Base-by-base conservation (phyloP, 2,329 filamentous ascomycete species). In the Ophiocordyceps australis region DNA sequence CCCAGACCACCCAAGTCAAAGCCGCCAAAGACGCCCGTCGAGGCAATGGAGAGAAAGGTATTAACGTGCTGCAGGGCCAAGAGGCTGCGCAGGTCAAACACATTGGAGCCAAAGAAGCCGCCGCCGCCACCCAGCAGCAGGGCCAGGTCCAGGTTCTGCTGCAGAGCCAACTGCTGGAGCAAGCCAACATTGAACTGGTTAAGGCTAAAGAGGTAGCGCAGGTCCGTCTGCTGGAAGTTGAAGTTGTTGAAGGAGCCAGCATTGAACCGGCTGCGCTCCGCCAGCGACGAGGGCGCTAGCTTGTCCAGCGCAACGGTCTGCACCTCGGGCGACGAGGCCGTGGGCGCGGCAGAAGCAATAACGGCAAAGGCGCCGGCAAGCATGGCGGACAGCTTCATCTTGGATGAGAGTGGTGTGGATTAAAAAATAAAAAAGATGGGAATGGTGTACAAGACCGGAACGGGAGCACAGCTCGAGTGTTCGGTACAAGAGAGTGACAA, bases 311-410 rank as follows among this genome's bases (percentile, higher is more conserved):
- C 36, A 45, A 50, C 28, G 46, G 16, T 28, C 11, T 26, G 29
- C 14, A 25, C 9, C 17, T 23, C 31, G 12, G 28, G 28, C 37
- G 31, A 42, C 28, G 42, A 37, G 2, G 27, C 15, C 30, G 50
- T 38, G 22, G 60, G 58, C 25, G 55, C 55, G 26, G 58, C 58
- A 27, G 41, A 35, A 32, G 45, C 54, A 32, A 61, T 38, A 33
- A 56, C 52, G 35, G 56, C 56, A 28, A 62, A 47, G 30, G 47
- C 46, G 41, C 52, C 45, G 40, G 50, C 39, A 43, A 65, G 31
- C 45, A 64, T 38, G 34, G 49, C 50, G 26, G 52, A 42, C 46
- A 50, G 44, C 54, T 62, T 59, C 60, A 65, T 65, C 9, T 22
- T 19, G 16, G 14, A 19, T 5, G n/a, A 11, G 14, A 11, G 15